Percentiles rank a stretch among this genome's conserved stretches.
Evolutionary conservation across 805 yeast species (phyloP).

Genomic region (Ogataea ganodermae): DNA sequence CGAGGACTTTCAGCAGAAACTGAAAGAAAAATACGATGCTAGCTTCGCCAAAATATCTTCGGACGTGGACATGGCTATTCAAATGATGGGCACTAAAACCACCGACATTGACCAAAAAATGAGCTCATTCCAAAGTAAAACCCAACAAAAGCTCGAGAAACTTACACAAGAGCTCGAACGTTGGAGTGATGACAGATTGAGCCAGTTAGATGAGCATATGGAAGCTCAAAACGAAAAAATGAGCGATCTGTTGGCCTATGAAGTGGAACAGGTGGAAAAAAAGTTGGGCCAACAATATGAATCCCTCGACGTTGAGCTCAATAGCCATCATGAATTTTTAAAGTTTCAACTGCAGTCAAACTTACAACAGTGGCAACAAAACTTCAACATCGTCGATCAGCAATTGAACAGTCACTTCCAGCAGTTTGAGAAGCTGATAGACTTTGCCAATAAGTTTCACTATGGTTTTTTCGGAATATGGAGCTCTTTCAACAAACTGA

Average conservation of each 20-base stretch:
- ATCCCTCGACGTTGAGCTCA: constrained; percentile 3
- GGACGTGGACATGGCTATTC: constrained; percentile 3
- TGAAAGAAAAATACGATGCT: neutral
- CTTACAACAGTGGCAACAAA: constrained; percentile 9
- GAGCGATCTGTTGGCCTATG: neutral
- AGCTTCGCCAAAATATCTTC: neutral
- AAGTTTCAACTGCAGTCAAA: neutral
- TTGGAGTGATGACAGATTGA: constrained; percentile 6
- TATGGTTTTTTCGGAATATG: neutral
- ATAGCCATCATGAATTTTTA: constrained; percentile 3
- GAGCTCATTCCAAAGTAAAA: constrained; percentile 3
- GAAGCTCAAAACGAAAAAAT: constrained; percentile 3
- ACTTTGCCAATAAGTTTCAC: constrained; percentile 5
- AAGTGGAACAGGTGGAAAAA: constrained; percentile 5
- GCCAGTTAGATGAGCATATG: constrained; percentile 6
- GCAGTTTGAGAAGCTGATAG: constrained; percentile 11
- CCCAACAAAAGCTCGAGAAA: constrained; percentile 1
- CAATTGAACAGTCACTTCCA: constrained; percentile 10
- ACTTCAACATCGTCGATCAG: constrained; percentile 4
- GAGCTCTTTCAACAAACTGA: constrained; percentile 3
- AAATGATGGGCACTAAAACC: constrained; percentile 1
- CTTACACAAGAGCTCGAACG: constrained; percentile 2
- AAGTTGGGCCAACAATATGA: constrained; percentile 9
- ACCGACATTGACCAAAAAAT: neutral
- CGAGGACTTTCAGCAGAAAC: constrained; percentile 2